Evolutionary conservation across 2,329 filamentous ascomycete genomes (phyloP), one percentile per base, ranked within the genome.

Genomic region (Periconia sp.): DNA sequence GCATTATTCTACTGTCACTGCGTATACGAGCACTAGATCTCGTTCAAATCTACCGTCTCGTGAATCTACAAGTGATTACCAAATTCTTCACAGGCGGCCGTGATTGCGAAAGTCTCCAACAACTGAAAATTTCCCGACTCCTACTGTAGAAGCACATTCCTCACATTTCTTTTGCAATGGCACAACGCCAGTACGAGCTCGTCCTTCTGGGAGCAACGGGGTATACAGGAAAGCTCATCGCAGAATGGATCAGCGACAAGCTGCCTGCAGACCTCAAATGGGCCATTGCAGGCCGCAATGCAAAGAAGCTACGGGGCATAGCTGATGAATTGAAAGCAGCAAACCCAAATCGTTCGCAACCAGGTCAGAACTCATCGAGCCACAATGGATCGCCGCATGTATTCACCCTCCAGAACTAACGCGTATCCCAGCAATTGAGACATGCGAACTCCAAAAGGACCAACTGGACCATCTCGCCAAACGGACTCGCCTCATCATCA

Each of bases 261-360:
- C 76, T 90, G 1, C 87, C 91, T 0, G 89, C 87, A 13, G 82
- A 89, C 65, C 69, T 95, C 49, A 90, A 84, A 74, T 96, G 92
- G 92, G 92, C 89, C 11, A 77, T 96, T 41, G 89, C 90, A 32
- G 92, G 92, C 21, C 87, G 92, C 18, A 92, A 88, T n/a, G 74
- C 79, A 35, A 74, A 78, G 35, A 96, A 96, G 69, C 79, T 97
- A 4, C 80, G 87, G 54, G 72, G 73, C 28, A 70, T 96, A 9
- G 82, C 84, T 6, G 75, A 83, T 38, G 83, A 88, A 40, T 79
- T 92, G 65, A 83, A 84, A 57, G 65, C 73, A 43, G 60, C 87
- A 45, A 88, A 88, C 63, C 76, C 84, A 2, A 85, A 95, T 66
- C 85, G 92, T 39, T 63, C 74, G 24, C 79, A 82, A 39, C 90